These are phyloP conservation scores for Gautieria morchelliformis DNA, from an alignment of 768 basidiomycete genomes.

Conservation along the genomic window DNA sequence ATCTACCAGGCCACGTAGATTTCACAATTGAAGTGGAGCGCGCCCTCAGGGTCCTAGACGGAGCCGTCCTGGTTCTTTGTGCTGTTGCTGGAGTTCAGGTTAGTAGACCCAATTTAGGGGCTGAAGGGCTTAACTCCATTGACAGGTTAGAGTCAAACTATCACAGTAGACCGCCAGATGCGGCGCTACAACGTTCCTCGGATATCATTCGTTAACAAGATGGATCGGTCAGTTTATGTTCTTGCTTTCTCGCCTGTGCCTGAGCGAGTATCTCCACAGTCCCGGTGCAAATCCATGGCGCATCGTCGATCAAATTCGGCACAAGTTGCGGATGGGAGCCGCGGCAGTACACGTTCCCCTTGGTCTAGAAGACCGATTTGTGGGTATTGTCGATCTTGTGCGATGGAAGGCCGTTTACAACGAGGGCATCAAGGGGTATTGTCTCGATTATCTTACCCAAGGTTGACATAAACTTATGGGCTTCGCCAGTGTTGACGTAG, in stretches of 20 bases:
- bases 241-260: background rate
- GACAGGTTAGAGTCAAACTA: conserved; percentile 76
- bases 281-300: conserved; percentile 98
- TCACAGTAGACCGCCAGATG: conserved; percentile 99
- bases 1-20: conserved; percentile 83
- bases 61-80: conserved; percentile 92
- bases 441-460: background rate
- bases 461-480: background rate
- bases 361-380: conserved; percentile 77
- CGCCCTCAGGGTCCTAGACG: conserved; percentile 91
- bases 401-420: conserved; percentile 94
- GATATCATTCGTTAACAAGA: conserved; percentile 96
- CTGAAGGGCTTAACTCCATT: background rate
- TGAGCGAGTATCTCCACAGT: conserved; percentile 26
- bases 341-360: conserved; percentile 97
- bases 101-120: conserved; percentile 9
- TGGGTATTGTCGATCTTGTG: conserved; percentile 89
- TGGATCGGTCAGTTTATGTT: conserved; percentile 64
- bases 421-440: conserved; percentile 87
- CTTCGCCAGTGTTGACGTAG: conserved; percentile 53
- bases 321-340: conserved; percentile 85
- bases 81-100: conserved; percentile 96
- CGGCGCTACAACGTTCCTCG: conserved; percentile 91
- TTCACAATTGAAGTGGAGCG: conserved; percentile 99
- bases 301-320: conserved; percentile 83